phyloP scores from a whole-genome alignment of 805 yeast species.

The Candida vaughaniae region DNA sequence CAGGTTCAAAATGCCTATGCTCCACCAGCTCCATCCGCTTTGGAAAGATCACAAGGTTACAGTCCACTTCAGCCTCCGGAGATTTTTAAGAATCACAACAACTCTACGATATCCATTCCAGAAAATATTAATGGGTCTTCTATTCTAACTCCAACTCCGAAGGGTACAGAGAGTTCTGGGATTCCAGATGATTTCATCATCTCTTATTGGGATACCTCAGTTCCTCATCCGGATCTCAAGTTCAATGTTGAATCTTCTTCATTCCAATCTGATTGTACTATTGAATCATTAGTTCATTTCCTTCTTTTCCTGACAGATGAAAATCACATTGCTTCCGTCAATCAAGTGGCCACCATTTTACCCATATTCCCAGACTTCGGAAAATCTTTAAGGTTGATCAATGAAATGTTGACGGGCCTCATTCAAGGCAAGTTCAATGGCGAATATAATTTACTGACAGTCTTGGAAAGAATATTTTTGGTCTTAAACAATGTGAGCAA shows the following conservation, averaged over 20 bases:
- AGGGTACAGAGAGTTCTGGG: background rate
- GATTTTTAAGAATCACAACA: conserved; percentile 17
- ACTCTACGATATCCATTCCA: conserved; percentile 13
- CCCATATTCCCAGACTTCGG: conserved; percentile 39
- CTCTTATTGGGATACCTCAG: conserved; percentile 22
- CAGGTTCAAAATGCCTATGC: too few species aligned
- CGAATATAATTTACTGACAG: conserved; percentile 17
- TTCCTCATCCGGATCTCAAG: conserved; percentile 38
- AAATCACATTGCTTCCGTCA: conserved; percentile 12
- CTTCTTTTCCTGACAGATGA: conserved; percentile 39
- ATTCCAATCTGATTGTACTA: conserved; percentile 49
- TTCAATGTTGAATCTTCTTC: conserved; percentile 45
- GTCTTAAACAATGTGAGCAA: conserved; percentile 57
- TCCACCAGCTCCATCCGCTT: conserved; percentile 7
- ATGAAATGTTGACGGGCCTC: conserved; percentile 10
- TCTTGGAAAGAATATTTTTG: conserved; percentile 51
- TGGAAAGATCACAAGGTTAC: background rate
- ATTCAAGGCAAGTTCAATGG: conserved; percentile 16
- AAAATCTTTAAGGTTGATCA: conserved; percentile 22
- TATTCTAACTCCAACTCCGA: conserved; percentile 4
- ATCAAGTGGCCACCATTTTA: conserved; percentile 24
- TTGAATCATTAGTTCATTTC: conserved; percentile 77
- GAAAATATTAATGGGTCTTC: conserved; percentile 3
- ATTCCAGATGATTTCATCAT: conserved; percentile 14
- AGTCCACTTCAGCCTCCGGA: conserved; percentile 11